A percentile compares a stretch with the other conserved stretches of the same genome.
Evolutionary conservation across 805 yeast genomes (phyloP).

Genomic region (Spathaspora hagerdaliae): DNA sequence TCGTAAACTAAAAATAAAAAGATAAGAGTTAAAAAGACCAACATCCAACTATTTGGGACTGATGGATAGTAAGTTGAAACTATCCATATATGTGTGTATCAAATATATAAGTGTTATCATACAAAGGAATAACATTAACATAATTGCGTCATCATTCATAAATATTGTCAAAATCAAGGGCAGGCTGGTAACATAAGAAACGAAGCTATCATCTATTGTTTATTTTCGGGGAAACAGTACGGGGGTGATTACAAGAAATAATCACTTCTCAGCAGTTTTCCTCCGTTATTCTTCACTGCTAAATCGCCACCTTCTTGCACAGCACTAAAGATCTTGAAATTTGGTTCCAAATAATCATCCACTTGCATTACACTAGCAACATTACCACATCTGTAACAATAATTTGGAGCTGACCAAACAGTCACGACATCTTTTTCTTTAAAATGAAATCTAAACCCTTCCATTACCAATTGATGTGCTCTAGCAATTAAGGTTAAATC

Average conservation of each 20-base stretch:
- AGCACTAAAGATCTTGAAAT: constrained; percentile 91
- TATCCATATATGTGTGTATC: too few relatives aligned
- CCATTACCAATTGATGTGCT: constrained; percentile 98
- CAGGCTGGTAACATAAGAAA: too few relatives aligned
- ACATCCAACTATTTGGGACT: neutral
- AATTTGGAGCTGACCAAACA: constrained; percentile 97
- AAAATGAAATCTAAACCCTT: constrained; percentile 94
- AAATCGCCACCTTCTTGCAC: constrained; percentile 74
- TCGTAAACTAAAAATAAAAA: neutral
- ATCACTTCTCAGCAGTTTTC: constrained; percentile 43
- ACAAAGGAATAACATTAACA: neutral
- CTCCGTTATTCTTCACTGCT: constrained; percentile 33
- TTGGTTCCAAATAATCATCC: constrained; percentile 80
- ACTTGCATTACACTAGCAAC: constrained; percentile 98
- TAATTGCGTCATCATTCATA: constrained; percentile 3
- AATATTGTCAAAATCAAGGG: constrained; percentile 1
- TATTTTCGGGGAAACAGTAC: neutral
- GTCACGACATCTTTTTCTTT: constrained; percentile 95
- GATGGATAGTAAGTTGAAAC: neutral
- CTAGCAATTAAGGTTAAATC: constrained; percentile 85
- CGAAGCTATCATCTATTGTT: neutral
- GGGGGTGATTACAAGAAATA: constrained; percentile 29
- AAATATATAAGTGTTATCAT: neutral
- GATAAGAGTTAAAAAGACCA: neutral
- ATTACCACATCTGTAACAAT: constrained; percentile 96